Base-by-base conservation (phyloP, 2,329 filamentous ascomycete genomes). In the Exophiala calicioides region DNA sequence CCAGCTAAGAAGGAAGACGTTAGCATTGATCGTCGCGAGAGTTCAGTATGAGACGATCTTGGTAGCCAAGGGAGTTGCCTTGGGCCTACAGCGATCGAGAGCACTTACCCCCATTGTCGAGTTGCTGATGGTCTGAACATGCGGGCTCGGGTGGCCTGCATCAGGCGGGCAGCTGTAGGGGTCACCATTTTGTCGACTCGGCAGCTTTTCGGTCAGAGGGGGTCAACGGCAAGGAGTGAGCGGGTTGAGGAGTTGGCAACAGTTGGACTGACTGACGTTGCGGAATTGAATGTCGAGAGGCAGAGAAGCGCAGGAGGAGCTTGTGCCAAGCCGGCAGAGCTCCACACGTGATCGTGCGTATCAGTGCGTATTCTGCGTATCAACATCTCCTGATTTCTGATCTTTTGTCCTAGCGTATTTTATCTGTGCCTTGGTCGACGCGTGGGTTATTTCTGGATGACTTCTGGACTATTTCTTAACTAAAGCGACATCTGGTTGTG, bases 1-100 rank as follows among this genome's bases (percentile, higher is more conserved):
- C 58, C 73, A 74, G 53, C 75, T 76, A 57, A 23, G 9, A n/a
- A 37, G n/a, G 26, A n/a, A 31, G 15, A 43, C n/a, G 43, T 45
- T 35, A 45, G 43, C 33, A 32, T 12, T 5, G 5, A 16, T n/a
- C n/a, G n/a, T n/a, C n/a, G n/a, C n/a, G n/a, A 5, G n/a, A n/a
- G 26, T 10, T 3, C 19, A 18, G 2, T 23, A n/a, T 29, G n/a
- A 15, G 15, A 35, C 16, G 13, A 30, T 3, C 8, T 15, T 32
- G 8, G 4, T n/a, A 8, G 3, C 40, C 34, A 30, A 21, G 24
- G n/a, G 20, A 6, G 27, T 39, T 26, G 24, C 9, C 23, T 8
- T 31, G 35, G 18, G 26, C 15, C 18, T 18, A 26, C 23, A 6
- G 10, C 19, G 20, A 9, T 8, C 19, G 29, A 18, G 9, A 3